Evolutionary conservation across 768 basidiomycete genomes (phyloP), one percentile per base, ranked within the genome.

Genomic region (Mycena pura): DNA sequence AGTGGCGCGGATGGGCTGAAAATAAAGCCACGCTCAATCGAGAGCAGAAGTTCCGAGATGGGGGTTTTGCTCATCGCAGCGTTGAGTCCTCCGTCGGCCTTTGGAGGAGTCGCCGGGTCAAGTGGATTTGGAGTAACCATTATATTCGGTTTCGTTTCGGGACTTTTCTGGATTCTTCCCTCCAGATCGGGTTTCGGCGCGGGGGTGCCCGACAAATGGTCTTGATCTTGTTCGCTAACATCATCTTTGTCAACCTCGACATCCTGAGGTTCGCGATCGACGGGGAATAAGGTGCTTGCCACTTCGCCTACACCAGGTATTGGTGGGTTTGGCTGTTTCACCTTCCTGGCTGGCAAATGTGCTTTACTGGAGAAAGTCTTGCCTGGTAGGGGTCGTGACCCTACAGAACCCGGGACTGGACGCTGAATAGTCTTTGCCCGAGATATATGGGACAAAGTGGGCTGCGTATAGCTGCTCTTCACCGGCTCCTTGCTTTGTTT

Each of bases 1-100:
- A 89, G 76, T 2, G 87, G 86, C 1, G 84, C 80, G n/a, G 77
- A 78, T 15, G 87, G 88, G 4, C 87, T 86, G 64, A 85, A 81
- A n/a, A 87, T 71, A 71, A 91, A 91, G 29, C 88, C 89, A 15
- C 80, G 82, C 63, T 90, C 82, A 55, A 91, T 91, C 3, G 87
- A 83, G 15, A 80, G 76, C 43, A 87, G 74, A 28, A 91, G 80
- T 9, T 84, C 77, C 7, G 89, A 89, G 46, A 91, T 91, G 2
- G 89, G 89, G 28, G 89, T 90, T 62, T 79, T 84, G 55, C 34
- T 53, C 10, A 19, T 7, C 17, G 50, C 27, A 8, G 27, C 31
- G 21, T 34, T n/a, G 31, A 21, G 41, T 3, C 38, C 40, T 11
- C 28, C 53, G 32, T 41, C 58, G 4, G 31, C 48, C 50, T 43